Evolutionary conservation across 2,329 filamentous ascomycete genomes (phyloP), one percentile per base, ranked within the genome.

Genomic region (Emericellopsis atlantica): DNA sequence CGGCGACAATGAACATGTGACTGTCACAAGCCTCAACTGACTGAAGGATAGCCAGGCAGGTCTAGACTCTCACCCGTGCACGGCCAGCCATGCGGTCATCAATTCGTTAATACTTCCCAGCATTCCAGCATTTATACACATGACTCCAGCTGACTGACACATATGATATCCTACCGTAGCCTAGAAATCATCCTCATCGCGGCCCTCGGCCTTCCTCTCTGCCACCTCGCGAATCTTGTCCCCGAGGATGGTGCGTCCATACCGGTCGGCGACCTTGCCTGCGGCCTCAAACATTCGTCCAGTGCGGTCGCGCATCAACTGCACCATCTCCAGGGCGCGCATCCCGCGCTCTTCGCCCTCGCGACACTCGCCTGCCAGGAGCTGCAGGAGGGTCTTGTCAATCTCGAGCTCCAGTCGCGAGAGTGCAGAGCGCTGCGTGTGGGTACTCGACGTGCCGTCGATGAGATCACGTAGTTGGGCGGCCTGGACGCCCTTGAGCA

Each of bases 241-340:
- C 34, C 82, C 82, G 50, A 98, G 62, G 22, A 95, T 74, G 33
- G 74, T 72, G 45, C 84, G 70, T 9, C 84, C 84, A 64, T 93
- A 98, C 50, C 90, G 71, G 55, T 83, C 77, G 8, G 92, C 92
- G 39, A 98, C 77, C 70, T 93, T 95, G 43, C 79, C 77, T 2
- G 92, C 92, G 5, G 90, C 84, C 58, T 95, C 88, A 43, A 95
- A 62, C 85, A 95, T 95, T 58, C 84, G 81, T 15, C 90, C 90
- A 45, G 77, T 84, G 36, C 78, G 71, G 63, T 96, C 89, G 36
- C 74, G 75, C 80, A 98, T 84, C 53, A 98, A 67, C 46, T 75
- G 71, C 24, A 94, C 92, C 52, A 96, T 74, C 63, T 98, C 93
- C 31, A 98, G 67, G 1, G 90, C 90, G 49, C 90, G 87, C 87